Evolutionary conservation across 805 yeast species (phyloP), one percentile per base, ranked within the genome.

Genomic region (Debaryomyces maramus): DNA sequence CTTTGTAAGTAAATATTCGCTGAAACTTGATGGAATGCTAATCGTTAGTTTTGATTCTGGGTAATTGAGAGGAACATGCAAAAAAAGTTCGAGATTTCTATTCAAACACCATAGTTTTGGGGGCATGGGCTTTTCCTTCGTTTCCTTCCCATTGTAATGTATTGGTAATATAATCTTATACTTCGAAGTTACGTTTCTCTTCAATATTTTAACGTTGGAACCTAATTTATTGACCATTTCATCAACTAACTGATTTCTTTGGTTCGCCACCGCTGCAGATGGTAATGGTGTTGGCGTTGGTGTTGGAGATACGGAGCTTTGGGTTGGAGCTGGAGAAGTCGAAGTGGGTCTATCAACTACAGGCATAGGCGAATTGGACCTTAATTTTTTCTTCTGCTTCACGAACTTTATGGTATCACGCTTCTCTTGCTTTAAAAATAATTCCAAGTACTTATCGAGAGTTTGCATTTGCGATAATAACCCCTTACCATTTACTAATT

Each of bases 401-500:
- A 83, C 81, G 48, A 84, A 70, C 53, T 80, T 85, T 43, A 85
- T 63, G 0, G 87, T 81, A 16, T 75, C 77, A 31, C 74, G 71
- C 49, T 80, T 81, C 46, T 82, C 82, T 58, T 72, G 73, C 34
- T 75, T 70, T 41, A 85, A 63, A 50, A 83, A 78, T 31, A 53
- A 48, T 51, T 85, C 91, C 36, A 85, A 65, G 41, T 78, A 67
- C 44, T 61, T 66, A 52, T 83, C 87, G 31, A 85, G 62, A 3
- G 81, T 76, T 40, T 62, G 50, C 4, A 84, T 45, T 61, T 78
- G 75, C 3, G 82, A 77, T n/a, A 68, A 52, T 26, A 85, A 66
- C 18, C 81, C 78, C 35, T 63, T 65, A 0, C 80, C 80, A 33
- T 68, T 65, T 1, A 68, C 73, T 40, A 77, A 47, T 21, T 52